Evolutionary conservation across 768 basidiomycete species (phyloP), one percentile per base, ranked within the genome.

Genomic region (Exsudoporus frostii): DNA sequence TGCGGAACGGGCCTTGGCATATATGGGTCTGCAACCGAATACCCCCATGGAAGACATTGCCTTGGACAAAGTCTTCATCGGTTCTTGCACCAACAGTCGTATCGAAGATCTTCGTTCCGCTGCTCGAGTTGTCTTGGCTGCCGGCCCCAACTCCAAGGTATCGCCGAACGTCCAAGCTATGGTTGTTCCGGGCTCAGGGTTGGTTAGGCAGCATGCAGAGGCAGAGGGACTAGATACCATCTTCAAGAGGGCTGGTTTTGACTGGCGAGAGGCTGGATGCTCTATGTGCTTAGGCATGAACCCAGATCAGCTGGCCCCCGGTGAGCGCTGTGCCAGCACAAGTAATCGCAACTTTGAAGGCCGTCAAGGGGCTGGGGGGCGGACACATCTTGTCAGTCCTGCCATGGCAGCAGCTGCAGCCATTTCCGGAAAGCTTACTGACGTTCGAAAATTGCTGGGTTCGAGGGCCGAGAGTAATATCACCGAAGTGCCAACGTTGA

Each of bases 271-370:
- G 71, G 92, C 92, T 30, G 92, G 92, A 32, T 96, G 92, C 67
- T 96, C 92, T 15, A 96, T 96, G 92, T 96, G 92, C 73, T 71
- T 96, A 60, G 92, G 92, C 38, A 96, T 96, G 92, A 96, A 96
- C 71, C 90, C 92, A 13, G 92, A 96, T 71, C 90, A 93, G 65
- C 76, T 96, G 45, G 78, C 80, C 17, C 90, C 91, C 2, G 85
- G 88, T 14, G 80, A 87, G 64, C 86, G 92, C 40, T 95, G 92
- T 64, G 92, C 92, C 10, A 92, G 90, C 60, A 95, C 92, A 34
- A 92, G 90, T 62, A 94, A 95, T 73, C 83, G 92, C 53, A 95
- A 96, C 74, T 94, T 96, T 59, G 91, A 95, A 73, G 92, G 91
- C 46, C 85, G 92, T 69, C 80, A 93, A 77, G 82, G 92, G 2